Evolutionary conservation across 2,329 filamentous ascomycete genomes (phyloP), one percentile per base, ranked within the genome.

Genomic region (Gremmenia infestans): DNA sequence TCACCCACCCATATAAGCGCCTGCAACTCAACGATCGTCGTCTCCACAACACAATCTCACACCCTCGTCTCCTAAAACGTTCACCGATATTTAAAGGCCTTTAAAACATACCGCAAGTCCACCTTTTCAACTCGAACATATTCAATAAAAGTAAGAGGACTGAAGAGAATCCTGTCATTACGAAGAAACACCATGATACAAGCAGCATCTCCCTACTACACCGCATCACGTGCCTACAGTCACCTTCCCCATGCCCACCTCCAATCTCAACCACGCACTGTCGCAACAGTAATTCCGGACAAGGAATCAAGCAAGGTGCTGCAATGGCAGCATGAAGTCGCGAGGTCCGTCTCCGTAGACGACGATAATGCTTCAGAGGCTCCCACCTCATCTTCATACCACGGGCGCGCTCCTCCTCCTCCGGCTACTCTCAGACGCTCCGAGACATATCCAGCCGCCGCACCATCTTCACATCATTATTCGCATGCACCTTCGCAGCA

Each of bases 141-240:
- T 22, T 22, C 22, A 22, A 22, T 22, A 22, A 22, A 22, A 22
- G 22, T 22, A 22, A 22, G 19, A 22, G 22, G 22, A 22, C 22
- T 22, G 2, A 2, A 22, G 4, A 22, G 22, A 22, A 3, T 2
- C 3, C 22, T 22, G 22, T 22, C 35, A 11, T 15, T 15, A 9
- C 35, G 3, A 15, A 15, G 15, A 37, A 89, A 89, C 50, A 95
- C 96, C 74, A 88, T 81, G 64, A 85, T 96, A 68, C 89, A 94
- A 68, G 87, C 89, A 32, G 82, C 92, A 37, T 37, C 9, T 15
- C 9, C 35, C 50, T 88, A 84, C 69, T 25, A 46, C 17, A 17
- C 43, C 11, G 77, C 54, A 22, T 52, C 53, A 36, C 51, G 51
- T 40, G 54, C n/a, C n/a, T 8, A 22, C n/a, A 15, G 42, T 22